Percentiles rank a stretch among this genome's conserved stretches.
These are phyloP conservation scores for Penicillium flavigenum DNA, from an alignment of 495 filamentous ascomycete species.

Conservation along the genomic window DNA sequence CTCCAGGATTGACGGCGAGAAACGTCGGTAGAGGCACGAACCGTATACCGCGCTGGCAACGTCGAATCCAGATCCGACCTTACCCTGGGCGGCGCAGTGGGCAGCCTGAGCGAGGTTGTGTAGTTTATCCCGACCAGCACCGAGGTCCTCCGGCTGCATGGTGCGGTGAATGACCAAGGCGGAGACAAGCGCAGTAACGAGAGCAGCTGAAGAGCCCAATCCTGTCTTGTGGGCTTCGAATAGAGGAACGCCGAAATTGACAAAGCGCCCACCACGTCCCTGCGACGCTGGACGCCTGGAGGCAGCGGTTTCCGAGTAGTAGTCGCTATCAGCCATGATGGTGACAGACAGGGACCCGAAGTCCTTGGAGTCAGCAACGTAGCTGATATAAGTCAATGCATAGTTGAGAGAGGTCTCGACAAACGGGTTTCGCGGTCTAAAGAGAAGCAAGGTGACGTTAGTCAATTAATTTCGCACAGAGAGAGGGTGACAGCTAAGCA, in stretches of 20 bases:
- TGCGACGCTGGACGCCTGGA: constrained; percentile 31
- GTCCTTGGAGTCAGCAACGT: constrained; percentile 49
- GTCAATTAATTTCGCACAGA: neutral
- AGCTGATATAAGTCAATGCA: constrained; percentile 76
- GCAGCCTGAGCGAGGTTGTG: constrained; percentile 93
- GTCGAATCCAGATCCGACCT: constrained; percentile 94
- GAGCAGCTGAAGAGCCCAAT: constrained; percentile 89
- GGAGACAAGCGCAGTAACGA: constrained; percentile 88
- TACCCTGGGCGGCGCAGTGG: constrained; percentile 95
- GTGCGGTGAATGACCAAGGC: constrained; percentile 75
- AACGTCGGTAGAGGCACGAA: constrained; percentile 84
- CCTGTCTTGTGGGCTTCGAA: constrained; percentile 89
- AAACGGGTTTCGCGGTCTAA: constrained; percentile 67
- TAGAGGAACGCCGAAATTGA: constrained; percentile 73
- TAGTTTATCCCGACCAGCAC: constrained; percentile 54
- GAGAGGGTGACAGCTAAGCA: constrained; percentile 29
- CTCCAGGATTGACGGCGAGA: constrained; percentile 75
- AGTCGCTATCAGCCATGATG: constrained; percentile 92
- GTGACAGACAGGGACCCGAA: constrained; percentile 72
- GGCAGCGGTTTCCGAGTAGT: constrained; percentile 76
- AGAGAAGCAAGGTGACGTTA: neutral
- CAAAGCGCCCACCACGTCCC: constrained; percentile 55
- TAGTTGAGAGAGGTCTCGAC: constrained; percentile 88
- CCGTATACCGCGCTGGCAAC: constrained; percentile 93
- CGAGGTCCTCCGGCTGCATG: constrained; percentile 60